Evolutionary conservation across 495 filamentous ascomycete species (phyloP).

Genomic region (Echria macrotheca): DNA sequence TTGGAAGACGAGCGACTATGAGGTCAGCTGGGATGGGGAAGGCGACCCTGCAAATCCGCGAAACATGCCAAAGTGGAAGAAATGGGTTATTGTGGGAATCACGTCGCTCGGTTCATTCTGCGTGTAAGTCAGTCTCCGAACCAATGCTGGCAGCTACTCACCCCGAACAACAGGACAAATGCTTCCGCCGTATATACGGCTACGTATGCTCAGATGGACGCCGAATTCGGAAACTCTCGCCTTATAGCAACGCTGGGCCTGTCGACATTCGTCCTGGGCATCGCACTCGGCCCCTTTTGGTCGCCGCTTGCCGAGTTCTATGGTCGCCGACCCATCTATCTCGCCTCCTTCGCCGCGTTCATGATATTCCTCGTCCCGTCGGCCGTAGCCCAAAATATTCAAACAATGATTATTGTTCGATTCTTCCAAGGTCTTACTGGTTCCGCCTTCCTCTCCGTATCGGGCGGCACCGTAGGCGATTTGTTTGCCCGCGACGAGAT

Average conservation of each 20-base stretch:
- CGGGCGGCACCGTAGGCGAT: slow-evolving; percentile 88
- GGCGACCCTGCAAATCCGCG: slow-evolving; percentile 68
- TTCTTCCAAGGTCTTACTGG: slow-evolving; percentile 85
- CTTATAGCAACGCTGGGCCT: slow-evolving; percentile 74
- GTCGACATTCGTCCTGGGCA: slow-evolving; percentile 72
- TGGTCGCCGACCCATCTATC: slow-evolving; percentile 79
- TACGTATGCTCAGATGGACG: slow-evolving; percentile 75
- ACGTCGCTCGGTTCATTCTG: slow-evolving; percentile 67
- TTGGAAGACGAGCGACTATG: slow-evolving; percentile 47
- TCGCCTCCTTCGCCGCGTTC: slow-evolving; percentile 71
- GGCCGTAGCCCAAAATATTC: slow-evolving; percentile 76
- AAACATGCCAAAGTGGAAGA: slow-evolving; percentile 57
- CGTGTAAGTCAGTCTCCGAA: slow-evolving; percentile 58
- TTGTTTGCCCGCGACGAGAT: slow-evolving; percentile 74
- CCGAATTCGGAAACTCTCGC: slow-evolving; percentile 65
- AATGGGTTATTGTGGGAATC: slow-evolving; percentile 76
- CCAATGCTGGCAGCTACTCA: neutral
- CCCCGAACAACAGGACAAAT: slow-evolving; percentile 69
- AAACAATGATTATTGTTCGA: slow-evolving; percentile 74
- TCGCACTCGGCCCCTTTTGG: slow-evolving; percentile 67
- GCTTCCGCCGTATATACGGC: slow-evolving; percentile 84
- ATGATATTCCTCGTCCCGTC: slow-evolving; percentile 83
- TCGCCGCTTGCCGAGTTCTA: slow-evolving; percentile 70
- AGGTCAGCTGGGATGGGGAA: slow-evolving; percentile 66
- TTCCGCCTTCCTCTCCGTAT: slow-evolving; percentile 82